phyloP scores from a whole-genome alignment of 768 basidiomycete genomes.

The Boletus insuetus region DNA sequence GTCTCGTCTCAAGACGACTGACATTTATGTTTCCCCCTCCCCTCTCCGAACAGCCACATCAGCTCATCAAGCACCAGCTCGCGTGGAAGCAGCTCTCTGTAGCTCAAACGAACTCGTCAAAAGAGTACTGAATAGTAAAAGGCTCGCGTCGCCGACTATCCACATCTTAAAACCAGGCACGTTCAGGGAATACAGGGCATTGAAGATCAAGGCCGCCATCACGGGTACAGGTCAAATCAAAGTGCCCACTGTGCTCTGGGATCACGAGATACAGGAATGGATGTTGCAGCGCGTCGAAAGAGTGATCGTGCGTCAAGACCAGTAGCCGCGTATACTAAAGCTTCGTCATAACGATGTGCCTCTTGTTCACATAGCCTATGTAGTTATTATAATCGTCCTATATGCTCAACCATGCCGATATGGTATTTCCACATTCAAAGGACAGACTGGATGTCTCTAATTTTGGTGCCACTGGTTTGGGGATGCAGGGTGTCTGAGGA shows the following conservation, averaged over 20 bases:
- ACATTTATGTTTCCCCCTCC: neutral
- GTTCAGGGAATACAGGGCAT: conserved; percentile 14
- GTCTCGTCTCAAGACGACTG: too few species aligned
- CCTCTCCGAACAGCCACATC: neutral
- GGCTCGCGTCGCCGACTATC: conserved; percentile 10
- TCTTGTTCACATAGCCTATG: too few species aligned
- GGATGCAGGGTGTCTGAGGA: too few species aligned
- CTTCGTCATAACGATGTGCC: too few species aligned
- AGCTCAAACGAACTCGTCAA: conserved; percentile 1
- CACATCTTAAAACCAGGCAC: conserved; percentile 16
- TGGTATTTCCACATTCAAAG: too few species aligned
- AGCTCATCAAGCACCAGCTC: neutral
- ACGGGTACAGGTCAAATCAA: conserved; percentile 17
- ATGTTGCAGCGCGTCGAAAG: conserved; percentile 10
- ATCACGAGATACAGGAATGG: conserved; percentile 12
- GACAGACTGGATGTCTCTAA: too few species aligned
- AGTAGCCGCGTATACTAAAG: too few species aligned
- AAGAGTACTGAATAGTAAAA: neutral
- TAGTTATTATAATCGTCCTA: too few species aligned
- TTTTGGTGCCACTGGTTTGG: too few species aligned
- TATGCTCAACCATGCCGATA: too few species aligned
- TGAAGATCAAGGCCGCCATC: conserved; percentile 4
- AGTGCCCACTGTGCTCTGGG: conserved; percentile 18
- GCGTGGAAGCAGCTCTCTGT: conserved; percentile 5
- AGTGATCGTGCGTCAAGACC: neutral